Conservation (phyloP, 371 early-diverging fungal genomes). For the Haplosporangium sp. region DNA sequence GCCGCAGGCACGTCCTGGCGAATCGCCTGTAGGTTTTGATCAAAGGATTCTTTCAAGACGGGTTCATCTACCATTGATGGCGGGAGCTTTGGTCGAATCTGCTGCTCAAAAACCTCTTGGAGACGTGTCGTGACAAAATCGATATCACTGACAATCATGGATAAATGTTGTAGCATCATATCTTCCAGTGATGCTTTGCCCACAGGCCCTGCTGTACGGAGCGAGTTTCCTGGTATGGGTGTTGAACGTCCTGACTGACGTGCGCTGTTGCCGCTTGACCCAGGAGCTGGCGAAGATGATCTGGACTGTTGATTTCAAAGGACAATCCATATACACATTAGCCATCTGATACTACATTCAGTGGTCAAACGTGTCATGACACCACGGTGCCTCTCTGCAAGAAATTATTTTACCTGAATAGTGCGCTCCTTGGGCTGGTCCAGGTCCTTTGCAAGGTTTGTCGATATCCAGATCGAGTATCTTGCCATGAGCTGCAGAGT, state of each 20-base stretch:
- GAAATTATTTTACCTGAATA: constrained; percentile 15
- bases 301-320: constrained; percentile 21
- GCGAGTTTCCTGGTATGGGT: constrained; percentile 20
- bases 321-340: neutral
- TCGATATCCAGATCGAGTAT: constrained; percentile 43
- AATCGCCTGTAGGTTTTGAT: constrained; percentile 24
- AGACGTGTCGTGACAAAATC: constrained; percentile 21
- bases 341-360: no score
- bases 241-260: constrained; percentile 27
- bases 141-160: constrained; percentile 41
- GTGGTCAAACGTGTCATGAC: no score
- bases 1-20: constrained; percentile 56
- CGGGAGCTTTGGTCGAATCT: constrained; percentile 36
- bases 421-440: constrained; percentile 25
- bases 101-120: constrained; percentile 23
- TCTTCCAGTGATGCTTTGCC: constrained; percentile 29
- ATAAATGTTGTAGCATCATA: constrained; percentile 32
- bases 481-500: constrained; percentile 71
- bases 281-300: constrained; percentile 44
- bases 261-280: constrained; percentile 8
- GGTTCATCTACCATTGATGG: constrained; percentile 39
- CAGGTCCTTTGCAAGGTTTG: constrained; percentile 26
- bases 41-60: constrained; percentile 26
- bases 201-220: constrained; percentile 20
- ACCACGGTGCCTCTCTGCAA: neutral